Base-by-base conservation (phyloP, 1,284 basidiomycete genomes). In the Takashimella tepidaria region DNA sequence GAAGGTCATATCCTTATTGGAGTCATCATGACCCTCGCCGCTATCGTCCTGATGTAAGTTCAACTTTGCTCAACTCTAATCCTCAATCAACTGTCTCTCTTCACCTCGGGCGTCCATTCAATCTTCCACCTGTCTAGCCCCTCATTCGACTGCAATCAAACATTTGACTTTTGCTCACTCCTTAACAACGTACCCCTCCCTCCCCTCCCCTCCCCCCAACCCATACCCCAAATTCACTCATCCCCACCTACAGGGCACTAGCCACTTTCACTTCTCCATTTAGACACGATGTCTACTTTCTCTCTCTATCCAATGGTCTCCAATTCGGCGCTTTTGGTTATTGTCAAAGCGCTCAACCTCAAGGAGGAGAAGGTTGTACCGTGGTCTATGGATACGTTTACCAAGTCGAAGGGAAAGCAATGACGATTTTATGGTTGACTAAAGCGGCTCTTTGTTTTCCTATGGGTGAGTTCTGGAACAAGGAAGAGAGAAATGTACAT, bases 1-100 rank as follows among this genome's bases (percentile, higher is more conserved):
- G 68, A 70, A 49, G 65, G 60, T 6, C 68, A 70, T 55, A 54
- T 66, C 42, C 41, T 70, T 22, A 26, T 67, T 12, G 68, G 68
- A 8, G 26, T 70, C 24, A 21, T 61, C 43, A 50, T 66, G 12
- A 54, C 56, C 11, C 40, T 60, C 1, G 46, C 50, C 1, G 48
- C 64, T 0, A 37, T 50, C n/a, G 37, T 67, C 19, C 50, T 63
- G 19, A 47, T 68, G 68, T 70, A 45, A 57, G 63, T 56, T n/a
- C n/a, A n/a, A n/a, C n/a, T n/a, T n/a, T n/a, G n/a, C n/a, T n/a
- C n/a, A n/a, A n/a, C n/a, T n/a, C n/a, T n/a, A n/a, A n/a, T n/a
- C n/a, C n/a, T n/a, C n/a, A n/a, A n/a, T n/a, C n/a, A n/a, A n/a
- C n/a, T n/a, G n/a, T n/a, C n/a, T n/a, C n/a, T n/a, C n/a, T n/a